A percentile compares a stretch with the other conserved stretches of the same genome.
phyloP scores from a whole-genome alignment of 148 eudicot genomes.

The Camellia sinensis region DNA sequence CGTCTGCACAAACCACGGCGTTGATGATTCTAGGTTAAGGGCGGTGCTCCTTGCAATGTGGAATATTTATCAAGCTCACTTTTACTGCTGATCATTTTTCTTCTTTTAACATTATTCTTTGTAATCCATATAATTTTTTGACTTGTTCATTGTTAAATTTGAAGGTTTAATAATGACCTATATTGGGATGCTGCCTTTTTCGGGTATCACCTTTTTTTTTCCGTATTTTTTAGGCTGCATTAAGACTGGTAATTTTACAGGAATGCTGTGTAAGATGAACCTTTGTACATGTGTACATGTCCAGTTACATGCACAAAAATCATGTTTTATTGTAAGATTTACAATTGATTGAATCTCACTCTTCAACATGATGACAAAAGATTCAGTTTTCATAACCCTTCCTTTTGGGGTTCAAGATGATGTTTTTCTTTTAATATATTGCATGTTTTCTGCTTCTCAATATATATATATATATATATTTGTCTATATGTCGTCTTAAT shows the following conservation, averaged over 20 bases:
- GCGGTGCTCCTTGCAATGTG: not conserved
- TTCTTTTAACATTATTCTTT: not conserved
- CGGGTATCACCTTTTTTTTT: not conserved
- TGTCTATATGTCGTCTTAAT: no score
- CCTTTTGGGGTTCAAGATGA: not conserved
- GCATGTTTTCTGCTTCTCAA: no score
- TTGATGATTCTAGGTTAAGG: conserved; percentile 26
- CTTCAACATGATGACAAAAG: not conserved
- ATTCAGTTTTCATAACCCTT: not conserved
- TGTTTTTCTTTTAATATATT: not conserved
- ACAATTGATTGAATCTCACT: not conserved
- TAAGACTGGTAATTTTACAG: not conserved
- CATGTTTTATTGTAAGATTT: not conserved
- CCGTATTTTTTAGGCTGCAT: not conserved
- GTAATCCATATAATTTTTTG: not conserved
- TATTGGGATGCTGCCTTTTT: not conserved
- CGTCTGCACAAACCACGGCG: conserved; percentile 64
- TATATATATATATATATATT: no score
- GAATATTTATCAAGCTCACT: not conserved
- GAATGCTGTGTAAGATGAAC: not conserved
- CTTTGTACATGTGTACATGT: conserved; percentile 2
- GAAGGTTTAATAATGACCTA: not conserved
- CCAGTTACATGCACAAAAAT: not conserved
- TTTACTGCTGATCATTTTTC: not conserved
- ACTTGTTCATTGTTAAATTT: not conserved